Evolutionary conservation across 2,329 filamentous ascomycete species (phyloP), one percentile per base, ranked within the genome.

Genomic region (Monosporascus sp.): DNA sequence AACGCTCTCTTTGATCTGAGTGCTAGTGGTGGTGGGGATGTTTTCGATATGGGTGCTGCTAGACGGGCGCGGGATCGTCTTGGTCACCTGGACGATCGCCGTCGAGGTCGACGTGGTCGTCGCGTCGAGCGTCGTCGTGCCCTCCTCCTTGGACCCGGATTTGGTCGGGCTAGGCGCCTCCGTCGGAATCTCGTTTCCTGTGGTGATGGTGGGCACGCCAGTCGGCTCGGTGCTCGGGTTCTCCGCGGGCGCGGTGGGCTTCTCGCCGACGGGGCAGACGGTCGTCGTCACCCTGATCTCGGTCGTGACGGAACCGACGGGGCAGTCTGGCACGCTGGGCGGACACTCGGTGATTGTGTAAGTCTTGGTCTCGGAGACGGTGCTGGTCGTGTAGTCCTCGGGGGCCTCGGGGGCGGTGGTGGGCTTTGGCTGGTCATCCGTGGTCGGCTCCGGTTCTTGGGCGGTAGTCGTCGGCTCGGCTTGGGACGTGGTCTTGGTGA

Each of bases 341-440:
- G 58, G 57, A 59, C 66, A 67, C 18, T 64, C 63, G 27, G 64
- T 73, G 46, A 70, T 60, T 50, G 72, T 72, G 54, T 64, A 62
- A 11, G 53, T 58, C 47, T 61, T 60, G 20, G 62, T 66, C 31
- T 58, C 50, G 52, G 63, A 62, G 49, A 65, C 49, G 31, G 66
- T 67, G 24, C 61, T 63, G 18, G 65, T 67, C 7, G 62, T 65
- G 48, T 54, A 57, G 24, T 45, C 47, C 18, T 47, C 37, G 35
- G 59, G 50, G 11, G 22, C n/a, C 15, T 31, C 38, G 5, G 51
- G 6, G 15, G 14, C 14, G 20, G 54, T 39, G 18, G 52, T 57
- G 2, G 57, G 50, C 9, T 57, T 56, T 27, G 55, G 38, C 41
- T 48, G 5, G 20, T 7, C 25, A n/a, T 15, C 43, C 15, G 20